A percentile compares a stretch with the other conserved stretches of the same genome.
These are phyloP conservation scores for Oenanthe javanica DNA, from an alignment of 140 eudicot genomes.

Conservation along the genomic window DNA sequence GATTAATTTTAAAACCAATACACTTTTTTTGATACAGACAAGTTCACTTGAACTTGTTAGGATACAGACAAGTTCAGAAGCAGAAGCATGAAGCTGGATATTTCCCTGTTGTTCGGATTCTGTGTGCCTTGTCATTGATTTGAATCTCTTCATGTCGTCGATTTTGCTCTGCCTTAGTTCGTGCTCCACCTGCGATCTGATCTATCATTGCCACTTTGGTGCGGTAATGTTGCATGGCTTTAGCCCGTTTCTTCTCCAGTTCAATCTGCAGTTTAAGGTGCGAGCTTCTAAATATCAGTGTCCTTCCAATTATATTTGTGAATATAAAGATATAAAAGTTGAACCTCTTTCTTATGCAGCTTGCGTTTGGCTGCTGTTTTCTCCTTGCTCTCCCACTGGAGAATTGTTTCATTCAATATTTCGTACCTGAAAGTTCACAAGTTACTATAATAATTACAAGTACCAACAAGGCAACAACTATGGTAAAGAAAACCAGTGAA, in stretches of 20 bases:
- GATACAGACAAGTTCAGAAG: conserved; percentile 23
- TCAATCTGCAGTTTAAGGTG: background rate
- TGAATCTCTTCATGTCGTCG: conserved; percentile 47
- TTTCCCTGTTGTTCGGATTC: conserved; percentile 56
- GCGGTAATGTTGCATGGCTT: conserved; percentile 25
- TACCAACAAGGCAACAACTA: background rate
- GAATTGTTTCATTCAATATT: conserved; percentile 36
- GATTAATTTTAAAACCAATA: background rate
- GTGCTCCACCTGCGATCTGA: conserved; percentile 65
- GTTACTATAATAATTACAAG: too few species aligned
- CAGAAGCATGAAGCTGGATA: conserved; percentile 59
- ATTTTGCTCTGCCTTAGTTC: conserved; percentile 56
- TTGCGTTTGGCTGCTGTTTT: conserved; percentile 48
- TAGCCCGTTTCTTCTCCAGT: background rate
- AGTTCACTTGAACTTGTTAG: background rate
- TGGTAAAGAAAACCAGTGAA: background rate
- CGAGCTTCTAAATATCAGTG: background rate
- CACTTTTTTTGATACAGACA: background rate
- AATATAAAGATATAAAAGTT: background rate
- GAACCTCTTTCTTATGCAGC: conserved; percentile 6
- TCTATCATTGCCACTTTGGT: conserved; percentile 43
- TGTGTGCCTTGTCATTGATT: conserved; percentile 69
- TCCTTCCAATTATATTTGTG: background rate
- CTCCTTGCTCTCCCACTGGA: conserved; percentile 63
- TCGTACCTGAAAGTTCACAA: conserved; percentile 31